These are phyloP conservation scores for Chaetomium sp. DNA, from an alignment of 2,329 filamentous ascomycete species.

Conservation along the genomic window DNA sequence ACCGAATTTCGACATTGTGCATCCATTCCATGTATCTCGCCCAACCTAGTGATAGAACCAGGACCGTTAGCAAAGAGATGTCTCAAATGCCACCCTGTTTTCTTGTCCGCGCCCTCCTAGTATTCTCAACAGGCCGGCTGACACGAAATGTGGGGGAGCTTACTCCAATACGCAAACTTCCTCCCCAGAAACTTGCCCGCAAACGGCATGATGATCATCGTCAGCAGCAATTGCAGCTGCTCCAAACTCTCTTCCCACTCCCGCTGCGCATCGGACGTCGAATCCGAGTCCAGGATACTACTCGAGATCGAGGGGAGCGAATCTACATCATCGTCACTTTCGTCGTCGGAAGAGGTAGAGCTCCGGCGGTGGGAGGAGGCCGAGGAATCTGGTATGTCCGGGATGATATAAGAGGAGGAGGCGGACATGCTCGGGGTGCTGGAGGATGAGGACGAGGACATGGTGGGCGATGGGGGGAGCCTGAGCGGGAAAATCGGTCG, in stretches of 20 bases:
- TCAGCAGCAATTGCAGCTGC: constrained; percentile 85
- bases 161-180: constrained; percentile 95
- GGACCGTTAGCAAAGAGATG: constrained; percentile 6
- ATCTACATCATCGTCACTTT: constrained; percentile 48
- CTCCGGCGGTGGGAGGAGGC: neutral
- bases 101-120: too few relatives aligned
- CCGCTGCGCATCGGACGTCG: constrained; percentile 74
- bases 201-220: constrained; percentile 92
- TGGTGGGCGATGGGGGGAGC: neutral
- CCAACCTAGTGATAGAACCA: constrained; percentile 58
- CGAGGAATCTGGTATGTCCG: constrained; percentile 37
- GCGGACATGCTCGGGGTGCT: constrained; percentile 29
- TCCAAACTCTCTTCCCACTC: constrained; percentile 95
- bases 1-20: constrained; percentile 67
- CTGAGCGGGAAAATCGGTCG: neutral
- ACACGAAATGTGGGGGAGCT: constrained; percentile 30
- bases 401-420: constrained; percentile 49
- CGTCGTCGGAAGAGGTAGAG: neutral
- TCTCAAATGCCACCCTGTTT: too few relatives aligned
- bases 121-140: too few relatives aligned
- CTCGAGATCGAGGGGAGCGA: constrained; percentile 58
- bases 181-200: constrained; percentile 90
- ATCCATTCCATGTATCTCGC: constrained; percentile 91
- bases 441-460: constrained; percentile 12
- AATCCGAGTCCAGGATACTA: constrained; percentile 43